Conservation (phyloP, 2,329 filamentous ascomycete species). For the Monosporascus sp. region DNA sequence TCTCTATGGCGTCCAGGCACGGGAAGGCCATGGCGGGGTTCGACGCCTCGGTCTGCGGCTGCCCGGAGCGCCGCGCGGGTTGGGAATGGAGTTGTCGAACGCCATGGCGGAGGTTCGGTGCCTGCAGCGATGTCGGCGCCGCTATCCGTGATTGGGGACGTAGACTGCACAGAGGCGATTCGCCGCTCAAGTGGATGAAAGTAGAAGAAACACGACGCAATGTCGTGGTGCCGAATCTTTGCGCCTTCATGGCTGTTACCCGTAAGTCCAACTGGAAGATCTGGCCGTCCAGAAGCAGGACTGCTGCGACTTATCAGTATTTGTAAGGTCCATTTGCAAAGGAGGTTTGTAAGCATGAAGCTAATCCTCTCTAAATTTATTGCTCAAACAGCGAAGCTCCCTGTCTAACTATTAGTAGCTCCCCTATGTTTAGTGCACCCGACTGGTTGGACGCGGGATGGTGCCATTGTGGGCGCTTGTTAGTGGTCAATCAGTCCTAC, state of each 20-base stretch:
- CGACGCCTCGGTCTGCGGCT: constrained; percentile 42
- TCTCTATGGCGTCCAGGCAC: constrained; percentile 80
- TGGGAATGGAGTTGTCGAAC: constrained; percentile 19
- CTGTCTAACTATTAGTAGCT: background rate
- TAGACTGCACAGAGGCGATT: background rate
- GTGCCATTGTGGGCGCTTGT: background rate
- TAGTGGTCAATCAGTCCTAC: background rate
- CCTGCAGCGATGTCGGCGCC: background rate
- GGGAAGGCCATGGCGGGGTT: constrained; percentile 88
- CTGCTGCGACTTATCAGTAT: background rate
- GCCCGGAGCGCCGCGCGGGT: constrained; percentile 13
- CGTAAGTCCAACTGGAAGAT: background rate
- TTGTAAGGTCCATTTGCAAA: background rate
- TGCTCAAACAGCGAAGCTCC: background rate
- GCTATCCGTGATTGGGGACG: background rate
- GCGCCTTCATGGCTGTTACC: constrained; percentile 16
- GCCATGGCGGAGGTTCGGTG: constrained; percentile 5
- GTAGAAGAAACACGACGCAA: constrained; percentile 19
- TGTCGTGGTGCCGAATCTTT: constrained; percentile 11
- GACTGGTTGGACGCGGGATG: background rate
- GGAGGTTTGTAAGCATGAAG: background rate
- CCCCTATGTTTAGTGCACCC: background rate
- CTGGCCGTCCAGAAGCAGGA: background rate
- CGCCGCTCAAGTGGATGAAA: constrained; percentile 4
- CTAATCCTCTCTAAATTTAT: background rate